Evolutionary conservation across 75 land plant species (phyloP), one percentile per base, ranked within the genome.

Genomic region (Pinus tabuliformis): DNA sequence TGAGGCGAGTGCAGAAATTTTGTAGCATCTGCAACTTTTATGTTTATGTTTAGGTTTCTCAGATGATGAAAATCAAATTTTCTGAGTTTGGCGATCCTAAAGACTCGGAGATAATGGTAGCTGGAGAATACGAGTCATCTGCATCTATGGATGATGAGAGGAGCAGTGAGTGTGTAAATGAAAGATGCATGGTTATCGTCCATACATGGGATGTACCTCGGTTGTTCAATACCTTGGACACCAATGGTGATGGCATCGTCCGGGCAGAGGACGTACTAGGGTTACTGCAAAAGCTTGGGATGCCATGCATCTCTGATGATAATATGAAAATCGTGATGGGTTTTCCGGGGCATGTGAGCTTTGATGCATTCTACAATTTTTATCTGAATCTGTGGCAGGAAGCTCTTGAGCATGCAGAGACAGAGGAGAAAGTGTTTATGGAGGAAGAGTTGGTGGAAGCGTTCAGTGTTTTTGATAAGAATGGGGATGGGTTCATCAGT

Each of bases 401-500:
- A 16, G 86, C 75, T 18, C 5, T 12, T 62, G 16, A 81, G 3
- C 3, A 77, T 1, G 49, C 18, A 28, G 21, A 83, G 76, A 79
- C 78, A 7, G 78, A 83, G 17, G 83, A 88, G 73, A 56, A 74
- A 58, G 81, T 78, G 73, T 77, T 83, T 1, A 79, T 77, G n/a
- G 49, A 79, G 62, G 87, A 76, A 61, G 90, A 89, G 54, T 60
- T 83, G 79, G 81, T 70, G 66, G 75, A 72, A 54, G 87, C 90
- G 39, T 89, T 89, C 78, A 56, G 57, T 28, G 85, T 89, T 26
- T 85, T 85, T 79, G 90, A 89, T 58, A 26, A 73, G 68, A 77
- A 83, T 58, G 49, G 63, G n/a, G 90, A 89, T 83, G 90, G 90
- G 49, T 85, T 85, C 54, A 81, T 89, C 45, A 85, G 78, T 58